These are phyloP conservation scores for Cinnamomum chago DNA, from an alignment of 164 flowering plant genomes.

Conservation along the genomic window DNA sequence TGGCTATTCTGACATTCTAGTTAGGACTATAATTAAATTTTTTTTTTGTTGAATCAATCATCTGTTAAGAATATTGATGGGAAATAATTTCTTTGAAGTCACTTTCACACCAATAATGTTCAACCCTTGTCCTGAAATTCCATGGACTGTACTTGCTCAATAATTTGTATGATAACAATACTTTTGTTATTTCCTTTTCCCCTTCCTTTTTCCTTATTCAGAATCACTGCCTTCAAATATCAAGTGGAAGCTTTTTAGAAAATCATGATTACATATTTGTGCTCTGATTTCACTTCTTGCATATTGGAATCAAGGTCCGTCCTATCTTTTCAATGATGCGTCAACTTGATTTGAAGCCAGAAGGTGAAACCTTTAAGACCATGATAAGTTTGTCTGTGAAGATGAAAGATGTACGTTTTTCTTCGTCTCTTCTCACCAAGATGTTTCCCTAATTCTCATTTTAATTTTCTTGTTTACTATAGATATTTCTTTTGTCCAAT, in stretches of 20 bases:
- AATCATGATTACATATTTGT: conserved; percentile 9
- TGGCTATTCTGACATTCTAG: background rate
- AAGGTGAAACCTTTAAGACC: conserved; percentile 55
- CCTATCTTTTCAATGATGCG: conserved; percentile 52
- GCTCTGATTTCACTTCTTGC: conserved; percentile 8
- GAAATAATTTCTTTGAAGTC: background rate
- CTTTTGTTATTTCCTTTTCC: too few relatives aligned
- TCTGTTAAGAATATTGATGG: background rate
- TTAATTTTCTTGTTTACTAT: background rate
- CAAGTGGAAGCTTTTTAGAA: background rate
- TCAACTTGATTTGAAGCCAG: conserved; percentile 43
- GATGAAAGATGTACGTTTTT: conserved; percentile 81
- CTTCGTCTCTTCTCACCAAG: background rate
- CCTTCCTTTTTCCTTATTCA: background rate
- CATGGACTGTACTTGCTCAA: background rate
- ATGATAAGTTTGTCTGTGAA: conserved; percentile 59
- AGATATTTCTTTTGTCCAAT: background rate
- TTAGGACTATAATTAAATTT: background rate
- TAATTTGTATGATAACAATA: too few relatives aligned
- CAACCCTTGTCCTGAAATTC: background rate
- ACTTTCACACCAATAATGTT: background rate
- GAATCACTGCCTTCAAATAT: too few relatives aligned
- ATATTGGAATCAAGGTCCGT: conserved; percentile 42
- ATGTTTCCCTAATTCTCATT: background rate
- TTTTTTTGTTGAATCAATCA: background rate